These are phyloP conservation scores for Adansonia digitata DNA, from an alignment of 345 rosid genomes.

Conservation along the genomic window DNA sequence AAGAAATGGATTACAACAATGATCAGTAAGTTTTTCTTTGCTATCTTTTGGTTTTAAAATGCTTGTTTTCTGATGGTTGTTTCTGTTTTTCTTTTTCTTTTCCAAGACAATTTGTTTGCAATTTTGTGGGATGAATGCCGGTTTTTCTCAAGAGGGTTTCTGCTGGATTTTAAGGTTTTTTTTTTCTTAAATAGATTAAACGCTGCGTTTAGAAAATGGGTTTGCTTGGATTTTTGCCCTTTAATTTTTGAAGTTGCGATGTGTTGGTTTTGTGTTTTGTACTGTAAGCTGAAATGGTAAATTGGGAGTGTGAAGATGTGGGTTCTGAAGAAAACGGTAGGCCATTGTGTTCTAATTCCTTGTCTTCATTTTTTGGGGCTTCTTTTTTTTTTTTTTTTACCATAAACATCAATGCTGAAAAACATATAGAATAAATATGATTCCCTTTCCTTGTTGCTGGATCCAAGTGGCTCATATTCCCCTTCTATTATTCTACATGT, in stretches of 20 bases:
- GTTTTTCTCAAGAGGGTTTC: background rate
- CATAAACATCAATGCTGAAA: background rate
- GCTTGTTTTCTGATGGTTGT: background rate
- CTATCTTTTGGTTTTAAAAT: background rate
- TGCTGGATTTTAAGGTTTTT: background rate
- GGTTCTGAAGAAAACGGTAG: constrained; percentile 19
- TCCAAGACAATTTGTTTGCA: background rate
- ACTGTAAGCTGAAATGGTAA: constrained; percentile 8
- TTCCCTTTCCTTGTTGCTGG: background rate
- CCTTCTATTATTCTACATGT: background rate
- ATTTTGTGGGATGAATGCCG: background rate
- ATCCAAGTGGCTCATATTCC: constrained; percentile 4
- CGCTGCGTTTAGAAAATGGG: background rate
- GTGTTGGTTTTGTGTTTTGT: constrained; percentile 4
- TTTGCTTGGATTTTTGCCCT: background rate
- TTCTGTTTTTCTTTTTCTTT: background rate
- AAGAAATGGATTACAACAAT: constrained; percentile 4
- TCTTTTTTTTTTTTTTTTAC: background rate
- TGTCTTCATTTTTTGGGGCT: too few species aligned
- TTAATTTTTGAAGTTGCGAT: background rate
- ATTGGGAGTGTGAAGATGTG: constrained; percentile 3
- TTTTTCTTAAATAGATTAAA: background rate
- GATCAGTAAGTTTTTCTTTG: constrained; percentile 4
- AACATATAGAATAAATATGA: background rate
- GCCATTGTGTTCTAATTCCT: constrained; percentile 3